Base-by-base conservation (phyloP, 495 filamentous ascomycete genomes). In the Hypoxylon subgilvum region DNA sequence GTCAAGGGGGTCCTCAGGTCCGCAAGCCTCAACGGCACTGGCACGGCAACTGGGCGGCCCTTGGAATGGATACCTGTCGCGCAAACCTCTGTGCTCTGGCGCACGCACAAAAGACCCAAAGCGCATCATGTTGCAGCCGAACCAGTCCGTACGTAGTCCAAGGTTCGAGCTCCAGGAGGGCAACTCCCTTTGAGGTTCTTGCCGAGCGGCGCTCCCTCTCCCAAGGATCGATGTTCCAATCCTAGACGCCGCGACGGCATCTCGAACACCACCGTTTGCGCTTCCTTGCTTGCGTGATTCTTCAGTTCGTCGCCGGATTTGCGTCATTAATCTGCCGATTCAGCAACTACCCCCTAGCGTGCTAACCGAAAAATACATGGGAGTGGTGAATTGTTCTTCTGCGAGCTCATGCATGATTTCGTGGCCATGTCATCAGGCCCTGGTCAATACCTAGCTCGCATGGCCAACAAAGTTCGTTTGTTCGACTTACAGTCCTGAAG, bases 371-470 rank as follows among this genome's bases (percentile, higher is more conserved):
- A 63, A 62, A 50, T 52, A 45, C 52, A 54, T 42, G 47, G 31
- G n/a, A 57, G 23, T 63, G 66, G 59, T 70, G 65, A 66, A 69
- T 63, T 69, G 68, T 70, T 63, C 57, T 66, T n/a, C 66, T 69
- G 68, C 66, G 61, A 57, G 54, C 58, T 61, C 65, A 75, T 78
- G 75, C 75, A 76, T 70, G 73, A 68, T 68, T 72, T 75, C 73
- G 73, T 77, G 73, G 72, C 69, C 59, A 62, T 58, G 57, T 54
- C 58, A 60, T 61, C 46, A 59, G 62, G 63, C 66, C 67, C 72
- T 65, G 63, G 66, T 75, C 70, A 63, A 71, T 63, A 53, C 43
- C 56, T 69, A 52, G 52, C 58, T 70, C 52, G 57, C 62, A 65
- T 61, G 50, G 52, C 62, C 62, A 65, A 57, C 62, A 57, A 50